Conservation (phyloP, 495 filamentous ascomycete genomes). For the Delitschia confertaspora region DNA sequence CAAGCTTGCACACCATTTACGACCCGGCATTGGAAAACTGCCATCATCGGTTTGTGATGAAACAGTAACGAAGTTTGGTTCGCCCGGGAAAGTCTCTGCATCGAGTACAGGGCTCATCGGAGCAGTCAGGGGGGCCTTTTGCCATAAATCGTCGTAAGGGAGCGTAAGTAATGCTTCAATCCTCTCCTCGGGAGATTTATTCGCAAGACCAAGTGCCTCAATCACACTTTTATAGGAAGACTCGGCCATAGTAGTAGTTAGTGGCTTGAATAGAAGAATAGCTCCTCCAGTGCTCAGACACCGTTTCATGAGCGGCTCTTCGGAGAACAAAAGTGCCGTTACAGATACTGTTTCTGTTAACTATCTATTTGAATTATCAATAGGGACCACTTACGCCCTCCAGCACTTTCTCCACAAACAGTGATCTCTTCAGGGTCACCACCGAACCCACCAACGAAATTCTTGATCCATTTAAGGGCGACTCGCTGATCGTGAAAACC, state of each 20-base stretch:
- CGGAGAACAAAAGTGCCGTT: conserved; percentile 36
- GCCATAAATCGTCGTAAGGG: conserved; percentile 34
- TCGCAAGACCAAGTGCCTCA: conserved; percentile 34
- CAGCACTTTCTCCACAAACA: conserved; percentile 60
- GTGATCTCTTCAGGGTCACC: conserved; percentile 57
- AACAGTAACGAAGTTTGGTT: conserved; percentile 24
- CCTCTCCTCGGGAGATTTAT: conserved; percentile 31
- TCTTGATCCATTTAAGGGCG: conserved; percentile 64
- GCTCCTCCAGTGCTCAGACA: conserved; percentile 38
- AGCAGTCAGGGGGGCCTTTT: conserved; percentile 27
- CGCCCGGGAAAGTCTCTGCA: conserved; percentile 34
- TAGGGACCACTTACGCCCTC: conserved; percentile 35
- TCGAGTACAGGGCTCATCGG: conserved; percentile 33
- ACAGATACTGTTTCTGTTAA: conserved; percentile 29
- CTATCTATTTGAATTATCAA: background rate
- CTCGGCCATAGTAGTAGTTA: conserved; percentile 35
- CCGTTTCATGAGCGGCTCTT: conserved; percentile 38
- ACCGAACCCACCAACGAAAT: conserved; percentile 59
- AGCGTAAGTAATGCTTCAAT: conserved; percentile 34
- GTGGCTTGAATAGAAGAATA: conserved; percentile 31
- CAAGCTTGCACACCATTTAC: conserved; percentile 28
- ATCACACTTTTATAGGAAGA: conserved; percentile 34
- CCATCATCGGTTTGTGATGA: conserved; percentile 17
- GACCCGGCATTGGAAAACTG: conserved; percentile 21
- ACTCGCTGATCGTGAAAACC: conserved; percentile 60